Evolutionary conservation across 2,329 filamentous ascomycete species (phyloP), one percentile per base, ranked within the genome.

Genomic region (Talaromyces sp.): DNA sequence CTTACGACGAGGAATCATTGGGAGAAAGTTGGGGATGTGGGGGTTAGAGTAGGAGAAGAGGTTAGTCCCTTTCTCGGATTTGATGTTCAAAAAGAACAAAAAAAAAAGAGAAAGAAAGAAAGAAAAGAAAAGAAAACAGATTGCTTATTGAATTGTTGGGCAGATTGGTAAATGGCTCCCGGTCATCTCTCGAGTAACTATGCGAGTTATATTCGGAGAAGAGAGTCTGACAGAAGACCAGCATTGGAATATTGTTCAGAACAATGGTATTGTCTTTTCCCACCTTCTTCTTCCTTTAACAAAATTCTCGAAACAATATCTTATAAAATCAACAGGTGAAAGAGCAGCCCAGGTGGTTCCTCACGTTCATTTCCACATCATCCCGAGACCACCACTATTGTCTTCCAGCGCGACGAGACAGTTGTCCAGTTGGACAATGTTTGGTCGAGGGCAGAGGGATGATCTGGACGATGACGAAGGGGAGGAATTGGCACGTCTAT

Each of bases 231-330:
- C 52, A 34, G 61, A 70, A n/a, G 71, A 77, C 52, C 71, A 67
- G 57, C 93, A 97, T 77, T 98, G 94, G 89, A 99, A 99, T 75
- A 87, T 98, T 33, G 91, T 98, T 60, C 94, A 98, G 79, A 98
- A 98, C 74, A 98, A 97, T 69, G 92, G 84, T 85, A 68, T 52
- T 73, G 74, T 60, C 51, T 59, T 47, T 55, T n/a, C 10, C 57
- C 55, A 23, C 23, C 23, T 23, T 23, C 42, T 44, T 56, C 51
- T 18, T 30, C 34, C 14, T 64, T 27, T 40, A 47, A 61, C 56
- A 28, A 31, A 52, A n/a, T 36, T 60, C 36, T 59, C 5, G 3
- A 51, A 53, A 23, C 18, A 12, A 51, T 51, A 51, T 28, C 44
- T 51, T 1, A 51, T 28, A 12, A 27, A 44, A 34, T 42, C 16